These are phyloP conservation scores for Tolypocladium paradoxum DNA, from an alignment of 2,329 filamentous ascomycete genomes.

Conservation along the genomic window DNA sequence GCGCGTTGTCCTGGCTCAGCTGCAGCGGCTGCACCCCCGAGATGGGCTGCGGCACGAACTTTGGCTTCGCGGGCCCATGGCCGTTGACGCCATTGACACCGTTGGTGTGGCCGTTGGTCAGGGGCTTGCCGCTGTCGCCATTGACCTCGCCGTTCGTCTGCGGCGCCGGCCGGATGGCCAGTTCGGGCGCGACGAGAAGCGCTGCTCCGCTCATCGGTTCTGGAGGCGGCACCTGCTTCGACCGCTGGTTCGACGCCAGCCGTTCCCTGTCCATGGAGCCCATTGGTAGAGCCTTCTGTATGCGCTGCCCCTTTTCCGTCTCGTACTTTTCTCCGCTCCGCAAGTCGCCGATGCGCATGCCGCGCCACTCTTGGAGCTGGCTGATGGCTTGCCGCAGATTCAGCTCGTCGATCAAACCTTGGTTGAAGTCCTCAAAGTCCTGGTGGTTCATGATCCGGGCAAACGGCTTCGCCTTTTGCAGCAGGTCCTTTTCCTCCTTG, in stretches of 20 bases:
- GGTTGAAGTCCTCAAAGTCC: slow-evolving; percentile 79
- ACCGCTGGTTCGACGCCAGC: slow-evolving; percentile 60
- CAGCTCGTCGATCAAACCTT: slow-evolving; percentile 80
- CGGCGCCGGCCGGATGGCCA: slow-evolving; percentile 48
- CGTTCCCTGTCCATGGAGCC: slow-evolving; percentile 75
- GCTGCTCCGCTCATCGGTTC: slow-evolving; percentile 68
- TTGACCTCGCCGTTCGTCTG: slow-evolving; percentile 25
- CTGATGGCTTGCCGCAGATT: slow-evolving; percentile 81
- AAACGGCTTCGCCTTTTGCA: slow-evolving; percentile 92
- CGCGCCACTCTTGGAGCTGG: slow-evolving; percentile 90
- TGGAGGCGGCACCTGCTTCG: slow-evolving; percentile 52
- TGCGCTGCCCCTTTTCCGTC: slow-evolving; percentile 67
- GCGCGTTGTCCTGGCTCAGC: slow-evolving; percentile 63
- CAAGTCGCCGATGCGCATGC: slow-evolving; percentile 72
- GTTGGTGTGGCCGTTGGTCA: slow-evolving; percentile 43
- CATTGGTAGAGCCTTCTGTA: slow-evolving; percentile 59
- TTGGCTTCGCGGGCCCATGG: slow-evolving; percentile 30
- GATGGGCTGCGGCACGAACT: slow-evolving; percentile 43
- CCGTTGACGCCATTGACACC: slow-evolving; percentile 32
- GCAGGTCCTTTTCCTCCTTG: slow-evolving; percentile 84
- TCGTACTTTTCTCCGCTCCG: slow-evolving; percentile 88
- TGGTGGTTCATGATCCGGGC: slow-evolving; percentile 91
- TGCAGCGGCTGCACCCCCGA: slow-evolving; percentile 53
- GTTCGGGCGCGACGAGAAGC: slow-evolving; percentile 66
- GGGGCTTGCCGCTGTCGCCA: slow-evolving; percentile 40